Evolutionary conservation across 768 basidiomycete species (phyloP).

Genomic region (Tricholoma hemisulphureum): DNA sequence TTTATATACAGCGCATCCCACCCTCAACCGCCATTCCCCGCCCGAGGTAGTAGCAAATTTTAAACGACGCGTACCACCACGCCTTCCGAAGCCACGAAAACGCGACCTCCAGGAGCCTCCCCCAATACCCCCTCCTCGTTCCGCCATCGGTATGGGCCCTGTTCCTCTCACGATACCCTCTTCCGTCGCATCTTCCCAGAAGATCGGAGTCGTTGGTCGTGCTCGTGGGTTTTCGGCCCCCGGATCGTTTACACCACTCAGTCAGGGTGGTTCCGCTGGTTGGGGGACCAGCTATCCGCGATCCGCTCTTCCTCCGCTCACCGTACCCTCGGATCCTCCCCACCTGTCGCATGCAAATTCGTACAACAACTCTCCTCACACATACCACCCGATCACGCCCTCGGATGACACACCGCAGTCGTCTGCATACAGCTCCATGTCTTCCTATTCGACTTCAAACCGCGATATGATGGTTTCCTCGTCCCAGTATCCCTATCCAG

Average conservation of each 20-base stretch:
- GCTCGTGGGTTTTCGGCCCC: constrained; percentile 83
- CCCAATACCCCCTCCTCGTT: constrained; percentile 71
- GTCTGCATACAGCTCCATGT: constrained; percentile 40
- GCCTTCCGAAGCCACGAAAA: constrained; percentile 84
- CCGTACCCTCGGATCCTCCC: constrained; percentile 74
- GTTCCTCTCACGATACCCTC: constrained; percentile 67
- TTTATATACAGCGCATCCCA: constrained; percentile 71
- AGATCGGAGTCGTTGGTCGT: constrained; percentile 52
- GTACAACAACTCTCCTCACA: constrained; percentile 61
- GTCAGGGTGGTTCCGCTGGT: constrained; percentile 51
- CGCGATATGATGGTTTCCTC: constrained; percentile 47
- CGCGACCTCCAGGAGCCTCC: constrained; percentile 70
- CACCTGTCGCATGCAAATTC: constrained; percentile 56
- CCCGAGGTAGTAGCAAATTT: constrained; percentile 91
- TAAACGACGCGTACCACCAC: constrained; percentile 93
- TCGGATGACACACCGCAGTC: constrained; percentile 66
- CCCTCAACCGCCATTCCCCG: constrained; percentile 86
- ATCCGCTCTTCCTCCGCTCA: constrained; percentile 73
- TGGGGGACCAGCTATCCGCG: constrained; percentile 64
- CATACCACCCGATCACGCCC: constrained; percentile 66
- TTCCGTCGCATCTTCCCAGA: constrained; percentile 38
- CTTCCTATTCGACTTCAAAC: constrained; percentile 41
- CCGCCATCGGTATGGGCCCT: constrained; percentile 68
- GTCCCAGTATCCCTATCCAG: constrained; percentile 60
- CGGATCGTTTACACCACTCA: constrained; percentile 73